Percentiles rank a stretch among this genome's conserved stretches.
Conservation (phyloP, 352 stramenopile genomes). For the Aphanomyces cochlioides region DNA sequence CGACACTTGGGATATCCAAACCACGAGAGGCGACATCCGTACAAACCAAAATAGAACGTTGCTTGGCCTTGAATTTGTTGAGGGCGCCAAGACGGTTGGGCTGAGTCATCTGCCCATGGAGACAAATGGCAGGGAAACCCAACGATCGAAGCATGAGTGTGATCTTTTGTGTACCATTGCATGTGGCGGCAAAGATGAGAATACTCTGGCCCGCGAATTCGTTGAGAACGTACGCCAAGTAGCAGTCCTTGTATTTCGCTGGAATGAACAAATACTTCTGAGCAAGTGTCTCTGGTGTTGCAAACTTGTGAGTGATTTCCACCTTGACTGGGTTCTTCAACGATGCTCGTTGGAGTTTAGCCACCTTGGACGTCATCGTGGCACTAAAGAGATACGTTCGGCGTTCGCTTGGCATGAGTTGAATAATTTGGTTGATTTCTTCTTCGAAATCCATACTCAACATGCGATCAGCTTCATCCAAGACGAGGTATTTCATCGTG, state of each 20-base stretch:
- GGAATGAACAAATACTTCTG: slow-evolving; percentile 99
- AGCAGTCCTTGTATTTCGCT: slow-evolving; percentile 99
- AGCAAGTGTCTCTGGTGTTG: slow-evolving; percentile 96
- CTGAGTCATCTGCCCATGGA: slow-evolving; percentile 99
- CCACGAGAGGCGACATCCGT: slow-evolving; percentile 89
- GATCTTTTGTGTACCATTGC: slow-evolving; percentile 94
- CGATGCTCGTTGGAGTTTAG: slow-evolving; percentile 96
- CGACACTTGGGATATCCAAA: slow-evolving; percentile 96
- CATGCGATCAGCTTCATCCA: slow-evolving; percentile 96
- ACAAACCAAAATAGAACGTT: slow-evolving; percentile 83
- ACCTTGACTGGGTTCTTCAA: slow-evolving; percentile 96
- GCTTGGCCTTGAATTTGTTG: slow-evolving; percentile 96
- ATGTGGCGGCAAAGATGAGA: slow-evolving; percentile 98
- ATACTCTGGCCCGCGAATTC: slow-evolving; percentile 96
- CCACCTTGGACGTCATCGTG: slow-evolving; percentile 99
- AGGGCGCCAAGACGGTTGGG: slow-evolving; percentile 95
- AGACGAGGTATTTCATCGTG: slow-evolving; percentile 87
- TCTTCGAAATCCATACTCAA: slow-evolving; percentile 98
- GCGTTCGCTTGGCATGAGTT: slow-evolving; percentile 91
- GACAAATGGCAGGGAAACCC: slow-evolving; percentile 96
- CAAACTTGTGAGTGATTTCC: slow-evolving; percentile 97
- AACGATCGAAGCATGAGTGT: slow-evolving; percentile 97
- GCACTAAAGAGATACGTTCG: slow-evolving; percentile 98
- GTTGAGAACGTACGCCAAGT: slow-evolving; percentile 98
- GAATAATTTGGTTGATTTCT: slow-evolving; percentile 98